A percentile compares a stretch with the other conserved stretches of the same genome.
These are phyloP conservation scores for Aquilaria yunnanensis DNA, from an alignment of 345 rosid species.

Conservation along the genomic window DNA sequence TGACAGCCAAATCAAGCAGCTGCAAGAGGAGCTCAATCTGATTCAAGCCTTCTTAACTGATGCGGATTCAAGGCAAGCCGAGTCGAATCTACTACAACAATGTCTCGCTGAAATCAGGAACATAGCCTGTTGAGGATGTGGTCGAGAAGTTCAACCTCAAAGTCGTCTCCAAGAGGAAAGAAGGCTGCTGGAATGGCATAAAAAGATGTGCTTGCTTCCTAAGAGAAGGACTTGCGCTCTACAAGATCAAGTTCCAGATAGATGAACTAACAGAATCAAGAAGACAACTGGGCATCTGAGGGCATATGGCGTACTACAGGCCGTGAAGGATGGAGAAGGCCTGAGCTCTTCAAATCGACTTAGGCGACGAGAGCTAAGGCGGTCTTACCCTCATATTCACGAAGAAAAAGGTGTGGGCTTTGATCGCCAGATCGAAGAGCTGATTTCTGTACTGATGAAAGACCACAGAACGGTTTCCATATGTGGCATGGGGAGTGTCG, in stretches of 20 bases:
- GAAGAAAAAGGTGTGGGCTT: too few relatives aligned
- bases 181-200: neutral
- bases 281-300: neutral
- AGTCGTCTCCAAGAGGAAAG: neutral
- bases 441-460: too few relatives aligned
- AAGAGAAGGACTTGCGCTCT: neutral
- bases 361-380: neutral
- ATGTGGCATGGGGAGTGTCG: too few relatives aligned
- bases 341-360: neutral
- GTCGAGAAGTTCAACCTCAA: neutral
- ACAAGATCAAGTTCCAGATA: neutral
- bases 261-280: neutral
- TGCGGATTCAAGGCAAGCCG: neutral
- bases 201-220: neutral
- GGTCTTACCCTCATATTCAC: too few relatives aligned
- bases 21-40: slow-evolving; percentile 5
- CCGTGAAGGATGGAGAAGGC: neutral
- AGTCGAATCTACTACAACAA: neutral
- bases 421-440: too few relatives aligned
- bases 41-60: slow-evolving; percentile 6
- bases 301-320: neutral
- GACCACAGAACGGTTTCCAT: too few relatives aligned
- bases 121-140: slow-evolving; percentile 3
- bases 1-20: neutral
- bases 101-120: slow-evolving; percentile 5